Evolutionary conservation across 805 yeast species (phyloP), one percentile per base, ranked within the genome.

Genomic region (Cyberlindnera mississippiensis): DNA sequence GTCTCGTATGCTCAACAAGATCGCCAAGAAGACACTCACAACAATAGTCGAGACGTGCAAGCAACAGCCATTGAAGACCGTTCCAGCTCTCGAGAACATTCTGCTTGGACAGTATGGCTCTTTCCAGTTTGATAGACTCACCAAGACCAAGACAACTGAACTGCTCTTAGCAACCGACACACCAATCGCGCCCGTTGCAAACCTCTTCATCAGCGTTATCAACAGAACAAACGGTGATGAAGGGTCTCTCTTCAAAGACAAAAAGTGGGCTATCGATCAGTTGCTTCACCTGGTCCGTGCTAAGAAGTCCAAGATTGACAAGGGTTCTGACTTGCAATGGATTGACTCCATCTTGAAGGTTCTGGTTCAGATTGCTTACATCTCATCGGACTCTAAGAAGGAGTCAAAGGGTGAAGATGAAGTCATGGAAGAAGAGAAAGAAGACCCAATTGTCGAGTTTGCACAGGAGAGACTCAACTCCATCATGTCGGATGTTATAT

Each of bases 51-150:
- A 64, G 2, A 65, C 52, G 5, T 68, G 68, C 46, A 58, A 61
- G 29, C 41, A 52, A 1, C 62, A 74, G 40, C 69, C 75, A 3
- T 50, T 51, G 2, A 61, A 64, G 32, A 52, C 67, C 8, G 49
- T 60, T 5, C 63, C 63, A 19, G 51, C 62, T 22, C 38, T 73
- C 7, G 38, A 57, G 20, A 51, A 57, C 3, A 40, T 80, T 3
- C 50, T 76, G 13, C 51, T 62, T 28, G 72, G 75, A 12, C 61
- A 67, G 14, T 69, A 70, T 20, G 85, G 85, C 4, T 72, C 77
- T 30, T 68, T 85, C 54, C 79, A 79, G 45, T 89, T 90, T 61
- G 97, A 90, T 61, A 70, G 73, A 46, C 58, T 85, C 22, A 82
- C 96, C 2, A 88, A 84, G 55, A 66, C 90, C 1, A 87, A 82